A percentile compares a stretch with the other conserved stretches of the same genome.
Evolutionary conservation across 1,139 yeast genomes (phyloP).

Genomic region (Kodamaea suecica): DNA sequence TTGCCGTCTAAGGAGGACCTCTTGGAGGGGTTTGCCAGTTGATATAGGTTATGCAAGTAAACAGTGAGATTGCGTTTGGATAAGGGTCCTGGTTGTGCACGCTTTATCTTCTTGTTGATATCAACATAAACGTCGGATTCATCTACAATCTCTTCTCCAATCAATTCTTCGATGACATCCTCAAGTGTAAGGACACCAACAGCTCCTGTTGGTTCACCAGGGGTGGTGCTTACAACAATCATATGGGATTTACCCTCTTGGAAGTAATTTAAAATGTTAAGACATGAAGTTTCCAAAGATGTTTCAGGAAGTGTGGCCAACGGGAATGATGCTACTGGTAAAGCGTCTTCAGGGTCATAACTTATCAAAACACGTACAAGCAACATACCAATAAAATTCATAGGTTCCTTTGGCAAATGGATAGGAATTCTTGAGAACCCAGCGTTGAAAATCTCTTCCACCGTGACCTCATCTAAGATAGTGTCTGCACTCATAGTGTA

Average conservation of each 20-base stretch:
- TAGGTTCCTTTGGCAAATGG: constrained; percentile 84
- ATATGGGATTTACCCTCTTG: constrained; percentile 98
- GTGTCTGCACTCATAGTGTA: constrained; percentile 86
- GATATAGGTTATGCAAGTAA: constrained; percentile 60
- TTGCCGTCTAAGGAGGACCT: constrained; percentile 36
- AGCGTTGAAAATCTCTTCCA: constrained; percentile 87
- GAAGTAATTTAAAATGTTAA: constrained; percentile 89
- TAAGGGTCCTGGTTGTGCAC: constrained; percentile 83
- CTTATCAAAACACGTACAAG: constrained; percentile 88
- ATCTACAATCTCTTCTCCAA: constrained; percentile 96
- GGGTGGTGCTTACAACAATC: constrained; percentile 86
- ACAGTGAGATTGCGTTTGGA: constrained; percentile 68
- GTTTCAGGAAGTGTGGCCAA: constrained; percentile 96
- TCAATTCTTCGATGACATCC: constrained; percentile 94
- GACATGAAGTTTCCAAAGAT: constrained; percentile 83
- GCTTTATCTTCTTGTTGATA: constrained; percentile 79
- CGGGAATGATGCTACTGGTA: constrained; percentile 91
- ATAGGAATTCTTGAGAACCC: constrained; percentile 97
- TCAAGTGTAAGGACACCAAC: constrained; percentile 89
- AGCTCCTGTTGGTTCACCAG: constrained; percentile 88
- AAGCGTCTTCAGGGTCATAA: constrained; percentile 94
- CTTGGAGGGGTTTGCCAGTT: constrained; percentile 34
- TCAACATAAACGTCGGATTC: constrained; percentile 95
- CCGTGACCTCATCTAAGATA: constrained; percentile 76
- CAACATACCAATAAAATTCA: constrained; percentile 92